Evolutionary conservation across 148 eudicot species (phyloP).

Genomic region (Pouteria glomerata): DNA sequence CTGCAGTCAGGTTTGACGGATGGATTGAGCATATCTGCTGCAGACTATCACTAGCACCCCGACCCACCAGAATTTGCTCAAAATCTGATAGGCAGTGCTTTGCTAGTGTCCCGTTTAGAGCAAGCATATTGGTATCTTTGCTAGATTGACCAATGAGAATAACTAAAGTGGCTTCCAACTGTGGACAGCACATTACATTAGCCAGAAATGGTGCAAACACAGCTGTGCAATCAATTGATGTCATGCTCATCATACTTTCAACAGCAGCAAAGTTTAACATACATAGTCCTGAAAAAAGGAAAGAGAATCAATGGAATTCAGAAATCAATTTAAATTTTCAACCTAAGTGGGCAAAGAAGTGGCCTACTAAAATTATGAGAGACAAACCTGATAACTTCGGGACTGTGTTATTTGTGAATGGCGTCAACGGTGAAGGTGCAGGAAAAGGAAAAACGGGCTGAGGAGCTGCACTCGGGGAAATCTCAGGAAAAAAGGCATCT

Average conservation of each 20-base stretch:
- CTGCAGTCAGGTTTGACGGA: constrained; percentile 76
- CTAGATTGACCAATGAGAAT: constrained; percentile 86
- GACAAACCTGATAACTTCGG: constrained; percentile 87
- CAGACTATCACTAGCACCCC: constrained; percentile 65
- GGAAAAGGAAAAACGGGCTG: constrained; percentile 73
- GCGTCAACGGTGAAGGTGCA: constrained; percentile 94
- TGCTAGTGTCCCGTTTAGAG: constrained; percentile 66
- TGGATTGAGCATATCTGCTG: constrained; percentile 61
- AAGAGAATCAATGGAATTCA: not conserved
- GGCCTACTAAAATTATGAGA: not conserved
- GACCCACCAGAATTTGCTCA: constrained; percentile 64
- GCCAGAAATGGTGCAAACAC: constrained; percentile 68
- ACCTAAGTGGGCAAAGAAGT: not conserved
- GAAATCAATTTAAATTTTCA: not conserved
- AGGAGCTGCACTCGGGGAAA: constrained; percentile 70
- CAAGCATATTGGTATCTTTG: constrained; percentile 49
- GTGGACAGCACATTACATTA: constrained; percentile 93
- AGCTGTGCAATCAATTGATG: constrained; percentile 75
- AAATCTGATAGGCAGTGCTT: constrained; percentile 74
- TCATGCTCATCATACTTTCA: constrained; percentile 54
- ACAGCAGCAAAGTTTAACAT: constrained; percentile 61
- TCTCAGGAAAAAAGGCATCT: constrained; percentile 47
- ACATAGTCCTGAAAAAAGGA: constrained; percentile 57
- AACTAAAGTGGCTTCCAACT: constrained; percentile 72
- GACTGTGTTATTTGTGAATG: constrained; percentile 74